phyloP scores from a whole-genome alignment of 2,329 filamentous ascomycete genomes.

The Sclerotinia borealis region DNA sequence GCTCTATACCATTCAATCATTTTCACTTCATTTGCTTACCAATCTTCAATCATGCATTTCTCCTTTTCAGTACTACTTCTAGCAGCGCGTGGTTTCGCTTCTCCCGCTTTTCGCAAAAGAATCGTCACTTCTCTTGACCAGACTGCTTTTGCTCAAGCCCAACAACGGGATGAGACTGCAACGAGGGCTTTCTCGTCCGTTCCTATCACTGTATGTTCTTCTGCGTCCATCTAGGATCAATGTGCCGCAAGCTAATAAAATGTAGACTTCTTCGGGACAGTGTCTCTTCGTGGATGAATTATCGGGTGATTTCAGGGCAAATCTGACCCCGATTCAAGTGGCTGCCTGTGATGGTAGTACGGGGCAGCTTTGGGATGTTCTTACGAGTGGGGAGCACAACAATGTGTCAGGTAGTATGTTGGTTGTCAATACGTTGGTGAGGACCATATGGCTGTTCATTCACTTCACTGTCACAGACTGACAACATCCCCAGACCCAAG shows the following conservation, averaged over 20 bases:
- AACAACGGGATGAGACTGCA: slow-evolving; percentile 37
- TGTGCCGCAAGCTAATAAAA: neutral
- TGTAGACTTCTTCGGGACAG: slow-evolving; percentile 31
- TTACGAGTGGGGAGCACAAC: slow-evolving; percentile 46
- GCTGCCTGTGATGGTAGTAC: slow-evolving; percentile 35
- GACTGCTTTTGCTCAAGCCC: slow-evolving; percentile 38
- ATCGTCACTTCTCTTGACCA: slow-evolving; percentile 8
- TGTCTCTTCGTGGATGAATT: slow-evolving; percentile 40
- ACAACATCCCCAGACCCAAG: slow-evolving; percentile 39
- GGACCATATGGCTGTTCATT: slow-evolving; percentile 7
- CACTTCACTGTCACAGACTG: neutral
- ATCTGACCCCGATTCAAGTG: slow-evolving; percentile 39
- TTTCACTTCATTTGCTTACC: neutral
- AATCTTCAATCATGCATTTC: neutral
- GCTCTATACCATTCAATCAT: neutral
- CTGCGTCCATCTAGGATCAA: neutral
- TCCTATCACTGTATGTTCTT: slow-evolving; percentile 35
- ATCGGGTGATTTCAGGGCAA: slow-evolving; percentile 42
- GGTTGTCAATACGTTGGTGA: slow-evolving; percentile 46
- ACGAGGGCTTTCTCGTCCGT: slow-evolving; percentile 36
- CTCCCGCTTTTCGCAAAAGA: neutral
- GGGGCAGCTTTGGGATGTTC: slow-evolving; percentile 40
- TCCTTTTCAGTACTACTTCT: slow-evolving; percentile 1
- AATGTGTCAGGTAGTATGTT: slow-evolving; percentile 40
- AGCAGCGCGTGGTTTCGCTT: neutral